Conservation (phyloP, 177 flowering plant genomes). For the Vitis hybrid region DNA sequence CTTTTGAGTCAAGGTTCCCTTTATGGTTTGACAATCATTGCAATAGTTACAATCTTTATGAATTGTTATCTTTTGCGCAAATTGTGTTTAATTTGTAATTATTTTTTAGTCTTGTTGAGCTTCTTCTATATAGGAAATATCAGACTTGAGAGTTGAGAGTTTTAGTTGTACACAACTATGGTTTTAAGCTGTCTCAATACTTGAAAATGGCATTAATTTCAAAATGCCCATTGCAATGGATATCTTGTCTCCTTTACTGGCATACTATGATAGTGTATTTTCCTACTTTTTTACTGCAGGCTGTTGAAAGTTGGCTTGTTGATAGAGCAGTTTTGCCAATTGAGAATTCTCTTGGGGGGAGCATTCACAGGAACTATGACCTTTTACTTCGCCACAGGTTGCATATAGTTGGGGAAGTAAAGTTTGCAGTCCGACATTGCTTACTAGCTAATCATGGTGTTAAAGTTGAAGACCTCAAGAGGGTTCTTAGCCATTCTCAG, state of each 20-base stretch:
- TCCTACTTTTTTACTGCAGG: constrained; percentile 34
- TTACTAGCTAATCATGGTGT: constrained; percentile 85
- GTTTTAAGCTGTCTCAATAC: background rate
- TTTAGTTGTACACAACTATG: too few relatives aligned
- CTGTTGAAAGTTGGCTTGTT: constrained; percentile 88
- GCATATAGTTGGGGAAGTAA: constrained; percentile 98
- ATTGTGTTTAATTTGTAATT: too few relatives aligned
- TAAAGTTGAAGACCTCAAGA: constrained; percentile 57
- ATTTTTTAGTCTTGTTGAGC: too few relatives aligned
- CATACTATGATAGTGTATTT: background rate
- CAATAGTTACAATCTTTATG: background rate
- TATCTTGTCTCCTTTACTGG: too few relatives aligned
- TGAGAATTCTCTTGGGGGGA: constrained; percentile 96
- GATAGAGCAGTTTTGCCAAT: constrained; percentile 96
- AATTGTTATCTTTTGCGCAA: too few relatives aligned
- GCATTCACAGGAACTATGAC: constrained; percentile 96
- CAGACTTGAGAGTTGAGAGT: too few relatives aligned
- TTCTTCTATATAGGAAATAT: too few relatives aligned
- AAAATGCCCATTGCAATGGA: too few relatives aligned
- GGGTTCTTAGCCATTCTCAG: constrained; percentile 98
- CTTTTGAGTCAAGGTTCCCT: constrained; percentile 1
- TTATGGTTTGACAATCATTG: background rate
- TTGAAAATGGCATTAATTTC: too few relatives aligned
- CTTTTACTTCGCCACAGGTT: constrained; percentile 80
- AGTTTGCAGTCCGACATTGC: constrained; percentile 77